Evolutionary conservation across 2,329 filamentous ascomycete species (phyloP).

Genomic region (Sporothrix pallida): DNA sequence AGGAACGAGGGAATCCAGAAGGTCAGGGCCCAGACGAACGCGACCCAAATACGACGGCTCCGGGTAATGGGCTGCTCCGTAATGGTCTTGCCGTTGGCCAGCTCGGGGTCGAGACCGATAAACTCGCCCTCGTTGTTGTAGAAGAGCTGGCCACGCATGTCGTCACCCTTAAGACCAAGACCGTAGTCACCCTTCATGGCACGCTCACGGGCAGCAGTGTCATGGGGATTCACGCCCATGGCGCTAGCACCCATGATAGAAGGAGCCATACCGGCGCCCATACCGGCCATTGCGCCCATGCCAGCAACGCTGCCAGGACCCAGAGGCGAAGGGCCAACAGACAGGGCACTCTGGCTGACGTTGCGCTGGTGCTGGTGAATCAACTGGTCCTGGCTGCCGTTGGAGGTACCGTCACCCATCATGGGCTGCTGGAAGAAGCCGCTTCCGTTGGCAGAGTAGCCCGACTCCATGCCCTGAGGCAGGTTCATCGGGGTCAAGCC

Average conservation of each 20-base stretch:
- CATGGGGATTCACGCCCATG: constrained; percentile 46
- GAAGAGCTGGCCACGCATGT: constrained; percentile 73
- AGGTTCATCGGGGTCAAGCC: constrained; percentile 46
- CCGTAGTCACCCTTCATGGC: constrained; percentile 78
- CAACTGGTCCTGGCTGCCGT: constrained; percentile 75
- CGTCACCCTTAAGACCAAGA: constrained; percentile 83
- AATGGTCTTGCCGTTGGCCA: constrained; percentile 77
- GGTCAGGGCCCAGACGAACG: constrained; percentile 81
- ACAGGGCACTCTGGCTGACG: constrained; percentile 59
- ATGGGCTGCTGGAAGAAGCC: constrained; percentile 73
- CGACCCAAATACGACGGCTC: constrained; percentile 78
- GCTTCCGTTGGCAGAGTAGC: constrained; percentile 69
- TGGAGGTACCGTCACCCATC: constrained; percentile 63
- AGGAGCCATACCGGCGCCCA: constrained; percentile 59
- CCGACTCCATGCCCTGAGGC: constrained; percentile 69
- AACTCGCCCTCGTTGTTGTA: constrained; percentile 75
- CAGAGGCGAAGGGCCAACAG: constrained; percentile 47
- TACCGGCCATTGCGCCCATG: constrained; percentile 49
- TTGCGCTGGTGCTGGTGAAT: constrained; percentile 60
- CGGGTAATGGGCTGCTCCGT: constrained; percentile 69
- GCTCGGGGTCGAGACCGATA: constrained; percentile 75
- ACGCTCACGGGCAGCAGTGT: constrained; percentile 48
- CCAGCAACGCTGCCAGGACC: constrained; percentile 34
- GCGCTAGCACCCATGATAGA: constrained; percentile 42
- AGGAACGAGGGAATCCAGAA: constrained; percentile 93